These are phyloP conservation scores for Sporothrix globosa DNA, from an alignment of 2,329 filamentous ascomycete species.

Conservation along the genomic window DNA sequence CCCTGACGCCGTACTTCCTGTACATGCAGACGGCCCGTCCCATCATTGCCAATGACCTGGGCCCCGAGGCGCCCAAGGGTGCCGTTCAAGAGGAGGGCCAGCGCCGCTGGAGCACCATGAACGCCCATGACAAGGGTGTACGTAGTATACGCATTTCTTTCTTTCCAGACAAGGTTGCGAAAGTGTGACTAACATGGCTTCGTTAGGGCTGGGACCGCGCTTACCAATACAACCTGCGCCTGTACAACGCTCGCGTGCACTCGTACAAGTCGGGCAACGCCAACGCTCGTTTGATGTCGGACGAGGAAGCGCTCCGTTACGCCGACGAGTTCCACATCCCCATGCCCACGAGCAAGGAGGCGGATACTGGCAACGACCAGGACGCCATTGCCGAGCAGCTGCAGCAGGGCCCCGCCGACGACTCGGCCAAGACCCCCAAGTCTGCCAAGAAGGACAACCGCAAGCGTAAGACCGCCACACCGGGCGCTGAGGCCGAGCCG, in stretches of 20 bases:
- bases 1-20: constrained; percentile 91
- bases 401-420: constrained; percentile 51
- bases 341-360: constrained; percentile 55
- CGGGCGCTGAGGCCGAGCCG: constrained; percentile 50
- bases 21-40: constrained; percentile 88
- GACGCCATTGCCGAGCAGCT: constrained; percentile 64
- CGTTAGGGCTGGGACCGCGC: constrained; percentile 63
- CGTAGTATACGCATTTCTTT: constrained; percentile 36
- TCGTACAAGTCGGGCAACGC: constrained; percentile 65
- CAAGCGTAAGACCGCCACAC: constrained; percentile 60
- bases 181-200: constrained; percentile 23
- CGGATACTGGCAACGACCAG: constrained; percentile 54
- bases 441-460: constrained; percentile 53
- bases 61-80: constrained; percentile 75
- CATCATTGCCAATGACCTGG: constrained; percentile 79
- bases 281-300: constrained; percentile 62
- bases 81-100: constrained; percentile 88
- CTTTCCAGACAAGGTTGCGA: neutral
- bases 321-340: constrained; percentile 62
- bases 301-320: constrained; percentile 63
- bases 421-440: constrained; percentile 61
- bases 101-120: constrained; percentile 81
- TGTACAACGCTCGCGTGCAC: constrained; percentile 67
- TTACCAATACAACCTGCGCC: constrained; percentile 68
- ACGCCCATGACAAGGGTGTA: constrained; percentile 68